A percentile compares a stretch with the other conserved stretches of the same genome.
Conservation (phyloP, 768 basidiomycete species). For the Lactarius sp. region DNA sequence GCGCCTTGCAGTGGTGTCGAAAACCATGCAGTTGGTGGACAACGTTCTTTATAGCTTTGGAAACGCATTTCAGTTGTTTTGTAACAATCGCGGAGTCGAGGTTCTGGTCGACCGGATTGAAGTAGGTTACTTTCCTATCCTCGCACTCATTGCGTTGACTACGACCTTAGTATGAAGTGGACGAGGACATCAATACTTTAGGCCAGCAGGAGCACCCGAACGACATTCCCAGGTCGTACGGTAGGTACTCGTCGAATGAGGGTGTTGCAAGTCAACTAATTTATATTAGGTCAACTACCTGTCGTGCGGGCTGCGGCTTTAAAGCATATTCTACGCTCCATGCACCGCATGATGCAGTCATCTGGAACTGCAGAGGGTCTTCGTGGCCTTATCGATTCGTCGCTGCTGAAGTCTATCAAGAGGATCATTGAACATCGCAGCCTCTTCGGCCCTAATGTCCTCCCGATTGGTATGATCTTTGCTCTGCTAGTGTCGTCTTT, state of each 20-base stretch:
- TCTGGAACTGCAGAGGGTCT: constrained; percentile 92
- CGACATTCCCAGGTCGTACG: constrained; percentile 46
- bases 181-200: constrained; percentile 29
- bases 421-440: constrained; percentile 79
- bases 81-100: constrained; percentile 77
- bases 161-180: constrained; percentile 32
- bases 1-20: constrained; percentile 73
- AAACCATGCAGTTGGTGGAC: constrained; percentile 89
- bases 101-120: constrained; percentile 82
- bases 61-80: constrained; percentile 85
- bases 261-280: constrained; percentile 9
- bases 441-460: constrained; percentile 81
- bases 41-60: constrained; percentile 86
- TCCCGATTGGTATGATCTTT: constrained; percentile 65
- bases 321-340: constrained; percentile 85
- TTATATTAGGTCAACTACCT: constrained; percentile 57
- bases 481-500: constrained; percentile 3
- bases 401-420: constrained; percentile 79
- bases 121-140: constrained; percentile 43
- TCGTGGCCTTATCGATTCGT: constrained; percentile 88
- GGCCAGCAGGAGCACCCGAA: constrained; percentile 54
- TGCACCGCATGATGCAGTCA: constrained; percentile 97
- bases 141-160: constrained; percentile 1
- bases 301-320: constrained; percentile 74
- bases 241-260: constrained; percentile 31